Evolutionary conservation across 257 asterid genomes (phyloP), one percentile per base, ranked within the genome.

Genomic region (Nicotiana otophora): DNA sequence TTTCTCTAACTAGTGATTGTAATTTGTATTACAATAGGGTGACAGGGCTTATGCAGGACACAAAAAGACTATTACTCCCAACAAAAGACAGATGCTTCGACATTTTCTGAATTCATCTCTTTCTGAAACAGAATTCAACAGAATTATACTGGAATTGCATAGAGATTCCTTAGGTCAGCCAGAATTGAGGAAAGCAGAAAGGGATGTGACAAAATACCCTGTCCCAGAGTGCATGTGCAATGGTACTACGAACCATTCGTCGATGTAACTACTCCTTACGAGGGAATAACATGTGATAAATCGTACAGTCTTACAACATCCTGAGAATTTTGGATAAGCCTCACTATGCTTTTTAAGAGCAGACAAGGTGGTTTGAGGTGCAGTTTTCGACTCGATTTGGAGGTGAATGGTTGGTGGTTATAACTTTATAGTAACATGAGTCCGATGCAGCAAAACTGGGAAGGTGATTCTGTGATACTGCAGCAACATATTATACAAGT

Each of bases 211-310:
- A 2, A 96, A 94, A 87, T 96, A 94, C 75, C 98, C 98, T 11
- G 83, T 94, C 75, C 97, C 97, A 2, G 98, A 92, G 84, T 96
- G 98, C 82, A 96, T 96, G 99, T 93, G 98, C 92, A 94, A 93
- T 77, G 60, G 61, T 31, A 88, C 88, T 17, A 82, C 2, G 30
- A 26, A 81, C 2, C 70, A 80, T 84, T 67, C 90, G 14, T 66
- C 90, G 6, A 20, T 70, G 34, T 88, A 81, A 84, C 51, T 58
- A 84, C 51, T 58, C 20, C 42, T 23, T 8, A 48, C 28, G 5
- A 0, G n/a, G 19, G 80, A 74, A 15, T 26, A 74, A 74, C 80
- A 48, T 15, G 80, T 74, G 62, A 48, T 7, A 61, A 74, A 72
- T 42, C 12, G 23, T 42, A 70, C 36, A 72, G 20, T 72, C 78